phyloP scores from a whole-genome alignment of 306 rosid species.

The Vigna unguiculata region DNA sequence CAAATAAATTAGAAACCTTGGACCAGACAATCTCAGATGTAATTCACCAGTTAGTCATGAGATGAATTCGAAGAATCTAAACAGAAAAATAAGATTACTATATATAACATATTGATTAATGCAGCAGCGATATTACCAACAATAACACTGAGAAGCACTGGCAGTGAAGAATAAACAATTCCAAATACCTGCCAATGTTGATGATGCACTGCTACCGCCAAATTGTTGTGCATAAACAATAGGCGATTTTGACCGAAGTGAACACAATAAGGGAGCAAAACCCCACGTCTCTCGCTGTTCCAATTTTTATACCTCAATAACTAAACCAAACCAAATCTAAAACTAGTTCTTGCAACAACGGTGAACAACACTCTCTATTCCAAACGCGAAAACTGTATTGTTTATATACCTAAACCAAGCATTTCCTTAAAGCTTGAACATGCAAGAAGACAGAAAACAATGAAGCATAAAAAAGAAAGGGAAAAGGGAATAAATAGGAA shows the following conservation, averaged over 20 bases:
- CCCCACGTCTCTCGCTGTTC: conserved; percentile 68
- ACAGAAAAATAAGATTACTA: background rate
- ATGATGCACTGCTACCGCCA: conserved; percentile 53
- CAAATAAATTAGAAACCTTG: conserved; percentile 17
- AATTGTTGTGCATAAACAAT: conserved; percentile 59
- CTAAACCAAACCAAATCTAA: background rate
- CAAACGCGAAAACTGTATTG: conserved; percentile 32
- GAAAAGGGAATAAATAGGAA: background rate
- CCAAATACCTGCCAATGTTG: conserved; percentile 28
- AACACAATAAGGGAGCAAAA: conserved; percentile 76
- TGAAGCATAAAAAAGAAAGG: background rate
- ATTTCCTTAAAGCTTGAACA: background rate
- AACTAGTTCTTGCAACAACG: background rate
- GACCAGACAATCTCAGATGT: background rate
- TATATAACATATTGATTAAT: conserved; percentile 9
- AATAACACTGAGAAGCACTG: conserved; percentile 23
- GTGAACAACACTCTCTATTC: conserved; percentile 18
- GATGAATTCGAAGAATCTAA: conserved; percentile 30
- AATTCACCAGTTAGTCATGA: background rate
- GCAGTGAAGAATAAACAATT: conserved; percentile 25
- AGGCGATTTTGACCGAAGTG: conserved; percentile 73
- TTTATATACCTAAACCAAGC: background rate
- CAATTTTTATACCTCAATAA: conserved; percentile 25
- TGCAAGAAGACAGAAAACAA: conserved; percentile 14
- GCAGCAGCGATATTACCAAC: conserved; percentile 1